Conservation (phyloP, 129 eudicot species). For the Flaveria bidentis region DNA sequence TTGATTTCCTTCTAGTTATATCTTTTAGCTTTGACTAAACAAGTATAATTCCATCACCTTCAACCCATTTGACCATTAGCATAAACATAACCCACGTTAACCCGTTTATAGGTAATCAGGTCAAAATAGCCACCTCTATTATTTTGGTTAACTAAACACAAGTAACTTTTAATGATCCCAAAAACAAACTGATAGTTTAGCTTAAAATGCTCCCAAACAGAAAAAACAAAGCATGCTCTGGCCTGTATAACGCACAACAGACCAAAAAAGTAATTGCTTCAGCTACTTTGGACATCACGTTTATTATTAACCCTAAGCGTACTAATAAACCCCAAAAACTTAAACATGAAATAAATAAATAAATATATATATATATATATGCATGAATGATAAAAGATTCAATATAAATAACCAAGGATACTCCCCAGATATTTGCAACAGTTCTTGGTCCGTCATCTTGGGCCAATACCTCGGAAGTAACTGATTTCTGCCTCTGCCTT, state of each 20-base stretch:
- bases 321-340: neutral
- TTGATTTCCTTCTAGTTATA: neutral
- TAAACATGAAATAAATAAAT: neutral
- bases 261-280: neutral
- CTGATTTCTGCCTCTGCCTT: conserved; percentile 80
- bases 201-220: neutral
- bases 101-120: too few species aligned
- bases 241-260: neutral
- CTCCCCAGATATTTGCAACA: conserved; percentile 89
- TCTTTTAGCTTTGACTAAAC: neutral
- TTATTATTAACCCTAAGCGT: neutral
- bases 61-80: neutral
- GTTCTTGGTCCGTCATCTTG: conserved; percentile 83
- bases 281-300: neutral
- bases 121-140: neutral
- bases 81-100: too few species aligned
- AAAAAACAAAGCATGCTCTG: neutral
- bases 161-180: neutral
- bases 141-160: neutral
- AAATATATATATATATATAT: neutral
- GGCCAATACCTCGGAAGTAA: conserved; percentile 99
- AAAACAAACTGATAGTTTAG: neutral
- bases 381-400: neutral
- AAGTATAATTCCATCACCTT: too few species aligned
- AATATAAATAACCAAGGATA: conserved; percentile 48